Base-by-base conservation (phyloP, 176 grass and related monocot species). In the Stipa capillata region DNA sequence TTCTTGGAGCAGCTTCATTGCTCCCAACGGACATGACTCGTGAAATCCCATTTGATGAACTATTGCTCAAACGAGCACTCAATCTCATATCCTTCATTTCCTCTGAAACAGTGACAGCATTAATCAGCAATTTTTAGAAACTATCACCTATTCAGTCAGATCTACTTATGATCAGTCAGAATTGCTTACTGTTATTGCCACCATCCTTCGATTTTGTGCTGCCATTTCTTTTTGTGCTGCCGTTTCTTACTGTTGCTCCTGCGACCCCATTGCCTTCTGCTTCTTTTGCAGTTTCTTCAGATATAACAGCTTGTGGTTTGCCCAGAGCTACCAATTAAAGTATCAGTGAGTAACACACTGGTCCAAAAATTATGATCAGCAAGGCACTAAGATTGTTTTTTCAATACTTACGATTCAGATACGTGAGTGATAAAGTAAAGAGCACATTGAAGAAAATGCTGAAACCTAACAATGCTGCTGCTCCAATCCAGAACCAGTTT, bases 401-500 rank as follows among this genome's bases (percentile, higher is more conserved):
- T 34, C 43, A 73, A 17, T 37, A 75, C 96, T 87, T 99, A 99
- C 96, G 91, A 81, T 85, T 93, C 65, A 99, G 88, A 87, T 87
- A 95, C 48, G 62, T 87, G 25, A 99, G 96, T 25, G 88, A 95
- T 20, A 99, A 65, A 8, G 96, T 95, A 72, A 99, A 99, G 51
- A 99, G 90, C 62, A 99, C 65, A 84, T 99, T 99, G 90, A 99
- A 99, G 48, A 99, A 92, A 65, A 99, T 89, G 78, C 70, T 86
- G 84, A 99, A 99, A 84, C 96, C 92, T 33, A 99, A 65, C 66
- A 99, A 86, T 32, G 32, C 96, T 53, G 66, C 84, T 48, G 83
- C 87, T 91, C 96, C 96, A 72, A 99, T 99, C 96, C 96, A 99
- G 74, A 89, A 99, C 96, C 96, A 99, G 44, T 85, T 90, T 73